Evolutionary conservation across 2,329 filamentous ascomycete genomes (phyloP).

Genomic region (Ceratocystis lukuohia): DNA sequence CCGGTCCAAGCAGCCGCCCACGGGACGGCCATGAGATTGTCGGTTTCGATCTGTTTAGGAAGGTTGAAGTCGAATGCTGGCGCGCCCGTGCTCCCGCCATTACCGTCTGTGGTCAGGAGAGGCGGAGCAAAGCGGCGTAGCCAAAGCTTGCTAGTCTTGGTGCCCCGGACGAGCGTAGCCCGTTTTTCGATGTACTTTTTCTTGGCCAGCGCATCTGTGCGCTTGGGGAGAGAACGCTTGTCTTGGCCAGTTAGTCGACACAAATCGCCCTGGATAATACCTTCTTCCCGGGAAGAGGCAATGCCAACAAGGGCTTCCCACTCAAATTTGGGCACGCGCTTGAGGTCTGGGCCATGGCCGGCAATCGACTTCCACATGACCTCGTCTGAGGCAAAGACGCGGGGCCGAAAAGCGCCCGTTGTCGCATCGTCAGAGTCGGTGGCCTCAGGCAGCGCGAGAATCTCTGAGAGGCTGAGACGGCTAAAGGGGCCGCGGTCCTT

Average conservation of each 20-base stretch:
- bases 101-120: slow-evolving; percentile 26
- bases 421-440: neutral
- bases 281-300: slow-evolving; percentile 38
- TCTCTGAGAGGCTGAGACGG: slow-evolving; percentile 20
- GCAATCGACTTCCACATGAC: slow-evolving; percentile 47
- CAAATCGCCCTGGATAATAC: slow-evolving; percentile 48
- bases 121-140: slow-evolving; percentile 41
- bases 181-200: slow-evolving; percentile 52
- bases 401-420: slow-evolving; percentile 20
- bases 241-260: slow-evolving; percentile 46
- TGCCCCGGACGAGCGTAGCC: slow-evolving; percentile 43
- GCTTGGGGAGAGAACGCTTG: slow-evolving; percentile 48
- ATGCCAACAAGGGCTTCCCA: slow-evolving; percentile 47
- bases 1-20: slow-evolving; percentile 45
- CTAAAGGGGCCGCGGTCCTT: slow-evolving; percentile 20
- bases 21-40: slow-evolving; percentile 40
- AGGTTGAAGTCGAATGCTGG: slow-evolving; percentile 20
- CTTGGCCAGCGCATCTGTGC: slow-evolving; percentile 44
- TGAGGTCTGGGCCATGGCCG: slow-evolving; percentile 45
- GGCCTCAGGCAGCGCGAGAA: slow-evolving; percentile 19
- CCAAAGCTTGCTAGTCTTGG: slow-evolving; percentile 51
- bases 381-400: slow-evolving; percentile 39
- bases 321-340: slow-evolving; percentile 44
- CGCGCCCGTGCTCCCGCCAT: slow-evolving; percentile 14
- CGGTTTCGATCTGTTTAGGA: slow-evolving; percentile 24